Base-by-base conservation (phyloP, 1,139 yeast species). In the Candida sojae region DNA sequence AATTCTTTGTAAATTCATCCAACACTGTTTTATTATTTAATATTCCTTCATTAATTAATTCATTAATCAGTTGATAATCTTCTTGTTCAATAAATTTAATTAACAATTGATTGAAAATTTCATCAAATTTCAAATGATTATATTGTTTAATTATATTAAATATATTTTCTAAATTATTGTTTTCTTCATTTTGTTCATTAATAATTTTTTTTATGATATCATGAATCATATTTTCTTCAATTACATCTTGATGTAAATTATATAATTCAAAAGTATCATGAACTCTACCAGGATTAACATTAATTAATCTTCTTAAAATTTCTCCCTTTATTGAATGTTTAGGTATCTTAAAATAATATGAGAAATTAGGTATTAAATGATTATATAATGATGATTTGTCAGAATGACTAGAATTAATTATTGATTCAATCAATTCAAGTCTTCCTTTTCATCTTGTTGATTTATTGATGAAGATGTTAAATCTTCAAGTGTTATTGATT, bases 241-340 rank as follows among this genome's bases (percentile, higher is more conserved):
- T 48, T 11, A 52, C 44, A 5, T 51, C 48, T 25, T 43, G 48
- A 44, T 71, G 71, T 42, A 63, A 63, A 29, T 60, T 53, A 44
- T 62, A 64, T 37, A 75, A 56, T 17, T 74, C 77, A 62, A 67
- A 61, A 31, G 74, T 60, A 28, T 60, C 53, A 48, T 62, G 65
- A 1, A 71, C 79, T 48, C 80, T 57, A 17, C 77, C 79, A 0
- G 79, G 79, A 50, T 75, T 75, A 30, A 61, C 54, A 10, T 56
- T 52, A 12, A 75, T 63, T 21, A 73, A 58, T 12, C 62, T 52
- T 13, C 55, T 43, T n/a, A 68, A 51, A n/a, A 68, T 59, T 5
- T 51, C 55, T 6, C 51, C 36, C 25, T 48, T 44, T 11, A 48
- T 41, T 6, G 37, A 38, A 6, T 40, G 36, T 8, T 45, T 23